Evolutionary conservation across 805 yeast species (phyloP).

Genomic region (Grigorovia transvaalensis): DNA sequence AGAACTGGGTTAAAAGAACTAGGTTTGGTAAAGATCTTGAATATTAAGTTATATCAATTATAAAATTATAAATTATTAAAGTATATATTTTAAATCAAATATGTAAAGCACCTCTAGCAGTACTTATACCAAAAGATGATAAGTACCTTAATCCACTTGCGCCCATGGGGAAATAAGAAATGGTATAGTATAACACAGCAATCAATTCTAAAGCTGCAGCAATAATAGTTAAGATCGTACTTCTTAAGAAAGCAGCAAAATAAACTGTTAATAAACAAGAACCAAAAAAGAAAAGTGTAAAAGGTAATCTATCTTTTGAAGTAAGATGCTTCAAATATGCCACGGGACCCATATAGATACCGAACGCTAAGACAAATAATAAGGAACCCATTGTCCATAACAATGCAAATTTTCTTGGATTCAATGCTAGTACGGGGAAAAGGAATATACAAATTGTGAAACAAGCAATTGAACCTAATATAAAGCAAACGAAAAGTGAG

Average conservation of each 20-base stretch:
- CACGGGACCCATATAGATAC: conserved; percentile 86
- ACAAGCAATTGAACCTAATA: conserved; percentile 69
- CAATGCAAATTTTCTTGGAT: conserved; percentile 85
- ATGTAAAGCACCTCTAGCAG: conserved; percentile 34
- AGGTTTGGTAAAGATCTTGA: too few relatives aligned
- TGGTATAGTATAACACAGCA: conserved; percentile 81
- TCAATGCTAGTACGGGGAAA: conserved; percentile 80
- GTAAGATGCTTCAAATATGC: conserved; percentile 64
- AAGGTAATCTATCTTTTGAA: conserved; percentile 67
- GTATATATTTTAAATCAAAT: conserved; percentile 11
- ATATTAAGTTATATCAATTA: too few relatives aligned
- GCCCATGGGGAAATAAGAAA: conserved; percentile 94
- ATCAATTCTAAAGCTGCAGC: conserved; percentile 69
- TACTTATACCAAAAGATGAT: conserved; percentile 45
- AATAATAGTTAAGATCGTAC: conserved; percentile 65
- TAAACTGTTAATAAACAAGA: conserved; percentile 70
- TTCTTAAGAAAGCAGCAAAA: conserved; percentile 56
- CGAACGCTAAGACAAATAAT: conserved; percentile 79
- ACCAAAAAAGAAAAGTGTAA: conserved; percentile 71
- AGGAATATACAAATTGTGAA: conserved; percentile 72
- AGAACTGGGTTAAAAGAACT: too few relatives aligned
- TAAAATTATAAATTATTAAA: neutral
- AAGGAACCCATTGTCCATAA: conserved; percentile 88
- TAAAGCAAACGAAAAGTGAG: conserved; percentile 64
- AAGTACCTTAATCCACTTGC: conserved; percentile 60